These are phyloP conservation scores for Lentinula edodes DNA, from an alignment of 768 basidiomycete genomes.

Conservation along the genomic window DNA sequence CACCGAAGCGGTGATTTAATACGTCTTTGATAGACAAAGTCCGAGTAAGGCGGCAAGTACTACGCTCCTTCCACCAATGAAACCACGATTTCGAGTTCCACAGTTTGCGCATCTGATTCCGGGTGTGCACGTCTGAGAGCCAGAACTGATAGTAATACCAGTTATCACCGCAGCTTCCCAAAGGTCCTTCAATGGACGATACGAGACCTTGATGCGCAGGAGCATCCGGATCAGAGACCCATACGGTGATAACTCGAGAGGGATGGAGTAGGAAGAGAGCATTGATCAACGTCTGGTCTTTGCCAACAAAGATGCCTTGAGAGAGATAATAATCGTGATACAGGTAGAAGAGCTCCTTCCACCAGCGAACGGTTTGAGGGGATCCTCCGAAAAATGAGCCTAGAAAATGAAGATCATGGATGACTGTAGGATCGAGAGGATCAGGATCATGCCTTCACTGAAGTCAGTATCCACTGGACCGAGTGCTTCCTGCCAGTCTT, in stretches of 20 bases:
- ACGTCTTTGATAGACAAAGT: slow-evolving; percentile 18
- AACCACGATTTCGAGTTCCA: slow-evolving; percentile 17
- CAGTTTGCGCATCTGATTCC: slow-evolving; percentile 12
- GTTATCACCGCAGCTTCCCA: slow-evolving; percentile 35
- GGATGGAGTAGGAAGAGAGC: slow-evolving; percentile 40
- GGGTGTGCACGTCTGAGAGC: slow-evolving; percentile 25
- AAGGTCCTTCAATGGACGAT: slow-evolving; percentile 16
- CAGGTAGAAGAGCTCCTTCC: slow-evolving; percentile 36
- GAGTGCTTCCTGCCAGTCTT: slow-evolving; percentile 35
- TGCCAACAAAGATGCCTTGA: slow-evolving; percentile 46
- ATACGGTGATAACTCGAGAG: slow-evolving; percentile 37
- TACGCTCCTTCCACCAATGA: slow-evolving; percentile 24
- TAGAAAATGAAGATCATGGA: slow-evolving; percentile 12
- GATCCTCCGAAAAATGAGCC: slow-evolving; percentile 58
- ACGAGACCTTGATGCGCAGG: slow-evolving; percentile 15
- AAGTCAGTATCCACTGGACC: slow-evolving; percentile 48
- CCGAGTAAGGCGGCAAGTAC: slow-evolving; percentile 20
- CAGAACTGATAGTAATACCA: slow-evolving; percentile 52
- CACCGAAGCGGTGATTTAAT: slow-evolving; percentile 19
- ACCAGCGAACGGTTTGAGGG: slow-evolving; percentile 40
- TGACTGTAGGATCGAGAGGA: background rate
- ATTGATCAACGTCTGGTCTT: slow-evolving; percentile 54
- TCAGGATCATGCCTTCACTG: slow-evolving; percentile 39
- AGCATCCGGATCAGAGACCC: slow-evolving; percentile 23
- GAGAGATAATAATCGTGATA: slow-evolving; percentile 48